These are phyloP conservation scores for Boletus rubropictus DNA, from an alignment of 768 basidiomycete genomes.

Conservation along the genomic window DNA sequence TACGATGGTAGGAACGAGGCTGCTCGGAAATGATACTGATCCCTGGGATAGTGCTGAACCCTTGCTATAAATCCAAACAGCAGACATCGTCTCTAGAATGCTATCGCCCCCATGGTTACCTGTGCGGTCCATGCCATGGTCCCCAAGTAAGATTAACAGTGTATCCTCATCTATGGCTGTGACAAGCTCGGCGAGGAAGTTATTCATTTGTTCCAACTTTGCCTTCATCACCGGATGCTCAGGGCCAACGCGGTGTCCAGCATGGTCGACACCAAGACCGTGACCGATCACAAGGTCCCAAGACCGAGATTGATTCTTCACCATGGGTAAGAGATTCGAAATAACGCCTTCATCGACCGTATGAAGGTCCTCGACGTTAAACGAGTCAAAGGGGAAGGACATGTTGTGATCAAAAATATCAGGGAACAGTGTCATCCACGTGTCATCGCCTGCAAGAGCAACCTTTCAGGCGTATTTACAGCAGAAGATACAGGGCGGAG, in stretches of 20 bases:
- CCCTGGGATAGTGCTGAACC: constrained; percentile 41
- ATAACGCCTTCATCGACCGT: constrained; percentile 92
- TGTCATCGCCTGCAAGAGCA: constrained; percentile 95
- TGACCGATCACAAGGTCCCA: constrained; percentile 93
- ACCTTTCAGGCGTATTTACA: constrained; percentile 38
- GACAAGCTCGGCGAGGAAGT: constrained; percentile 68
- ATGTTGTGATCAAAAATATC: constrained; percentile 64
- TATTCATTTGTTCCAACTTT: constrained; percentile 87
- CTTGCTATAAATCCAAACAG: constrained; percentile 91
- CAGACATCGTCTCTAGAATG: constrained; percentile 75
- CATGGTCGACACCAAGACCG: constrained; percentile 94
- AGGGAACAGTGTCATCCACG: constrained; percentile 90
- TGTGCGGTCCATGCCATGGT: constrained; percentile 93
- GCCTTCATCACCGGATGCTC: constrained; percentile 78
- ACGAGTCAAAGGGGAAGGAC: constrained; percentile 87
- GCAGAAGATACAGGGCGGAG: not conserved
- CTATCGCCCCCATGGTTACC: constrained; percentile 97
- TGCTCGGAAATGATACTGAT: constrained; percentile 37
- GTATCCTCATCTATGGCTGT: constrained; percentile 78
- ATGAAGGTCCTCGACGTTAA: constrained; percentile 97
- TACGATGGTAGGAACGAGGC: constrained; percentile 46
- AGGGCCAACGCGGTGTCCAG: constrained; percentile 90
- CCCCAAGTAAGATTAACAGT: constrained; percentile 84
- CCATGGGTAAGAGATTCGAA: constrained; percentile 72
- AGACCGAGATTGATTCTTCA: constrained; percentile 44